phyloP scores from a whole-genome alignment of 257 asterid species.

The Henckelia pumila region DNA sequence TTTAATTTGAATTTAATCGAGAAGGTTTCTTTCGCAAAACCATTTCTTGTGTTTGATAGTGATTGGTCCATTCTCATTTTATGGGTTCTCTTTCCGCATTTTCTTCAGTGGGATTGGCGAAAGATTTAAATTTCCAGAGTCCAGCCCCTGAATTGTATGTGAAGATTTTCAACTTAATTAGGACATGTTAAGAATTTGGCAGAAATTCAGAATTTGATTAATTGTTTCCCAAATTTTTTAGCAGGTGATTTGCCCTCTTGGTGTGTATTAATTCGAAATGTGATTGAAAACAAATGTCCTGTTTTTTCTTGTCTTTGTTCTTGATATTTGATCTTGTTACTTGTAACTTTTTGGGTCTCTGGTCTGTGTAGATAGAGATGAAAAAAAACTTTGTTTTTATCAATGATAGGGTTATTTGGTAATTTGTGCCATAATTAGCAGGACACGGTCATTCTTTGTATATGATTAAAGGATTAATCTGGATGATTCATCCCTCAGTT shows the following conservation, averaged over 20 bases:
- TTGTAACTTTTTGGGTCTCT: neutral
- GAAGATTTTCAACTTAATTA: neutral
- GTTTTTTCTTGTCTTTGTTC: neutral
- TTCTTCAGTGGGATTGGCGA: neutral
- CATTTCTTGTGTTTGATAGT: no score
- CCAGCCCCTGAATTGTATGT: neutral
- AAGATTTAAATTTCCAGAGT: neutral
- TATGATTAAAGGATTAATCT: conserved; percentile 13
- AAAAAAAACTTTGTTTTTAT: neutral
- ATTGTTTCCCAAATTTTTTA: neutral
- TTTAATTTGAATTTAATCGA: neutral
- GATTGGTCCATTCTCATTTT: neutral
- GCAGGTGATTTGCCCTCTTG: neutral
- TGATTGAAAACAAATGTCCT: neutral
- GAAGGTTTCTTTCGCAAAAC: no score
- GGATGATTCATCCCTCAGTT: conserved; percentile 16
- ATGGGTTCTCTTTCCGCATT: neutral
- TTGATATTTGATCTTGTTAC: neutral
- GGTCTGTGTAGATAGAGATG: conserved; percentile 11
- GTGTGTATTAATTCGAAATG: conserved; percentile 5
- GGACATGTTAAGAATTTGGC: neutral
- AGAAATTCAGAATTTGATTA: conserved; percentile 5
- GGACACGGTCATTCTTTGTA: neutral
- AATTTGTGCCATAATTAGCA: neutral
- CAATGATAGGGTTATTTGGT: neutral